Evolutionary conservation across 805 yeast genomes (phyloP).

Genomic region (Yarrowia hollandica): DNA sequence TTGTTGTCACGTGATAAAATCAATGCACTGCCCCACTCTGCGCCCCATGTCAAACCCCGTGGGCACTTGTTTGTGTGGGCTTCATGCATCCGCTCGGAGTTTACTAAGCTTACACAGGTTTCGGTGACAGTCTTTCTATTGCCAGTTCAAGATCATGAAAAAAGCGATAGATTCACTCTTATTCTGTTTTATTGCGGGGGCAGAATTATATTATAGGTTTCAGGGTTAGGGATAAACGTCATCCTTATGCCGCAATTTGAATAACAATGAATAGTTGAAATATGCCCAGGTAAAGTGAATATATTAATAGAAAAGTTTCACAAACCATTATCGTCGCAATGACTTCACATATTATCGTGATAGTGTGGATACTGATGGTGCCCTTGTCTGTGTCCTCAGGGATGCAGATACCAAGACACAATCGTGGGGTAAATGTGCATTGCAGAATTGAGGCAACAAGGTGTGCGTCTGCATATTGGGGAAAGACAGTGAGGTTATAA

Average conservation of each 20-base stretch:
- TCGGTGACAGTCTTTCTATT: too few relatives aligned
- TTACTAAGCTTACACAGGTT: too few relatives aligned
- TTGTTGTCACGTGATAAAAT: not conserved
- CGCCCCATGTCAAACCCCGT: conserved; percentile 23
- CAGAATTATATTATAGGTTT: not conserved
- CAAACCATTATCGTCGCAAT: too few relatives aligned
- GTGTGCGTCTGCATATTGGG: conserved; percentile 6
- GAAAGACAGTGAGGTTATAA: conserved; percentile 8
- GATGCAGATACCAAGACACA: conserved; percentile 6
- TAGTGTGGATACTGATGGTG: not conserved
- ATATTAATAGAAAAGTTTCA: too few relatives aligned
- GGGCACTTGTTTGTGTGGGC: not conserved
- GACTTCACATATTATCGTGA: not conserved
- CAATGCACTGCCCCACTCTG: not conserved
- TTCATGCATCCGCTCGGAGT: not conserved
- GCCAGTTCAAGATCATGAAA: too few relatives aligned
- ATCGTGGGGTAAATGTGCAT: conserved; percentile 25
- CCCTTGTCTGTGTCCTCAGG: not conserved
- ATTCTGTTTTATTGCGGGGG: not conserved
- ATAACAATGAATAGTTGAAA: too few relatives aligned
- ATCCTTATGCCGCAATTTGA: too few relatives aligned
- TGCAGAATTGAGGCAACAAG: conserved; percentile 1
- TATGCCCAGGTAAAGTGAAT: too few relatives aligned
- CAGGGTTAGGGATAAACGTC: not conserved
- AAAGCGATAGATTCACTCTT: too few relatives aligned